Evolutionary conservation across 1,284 basidiomycete genomes (phyloP).

Genomic region (Apiotrichum gracile): DNA sequence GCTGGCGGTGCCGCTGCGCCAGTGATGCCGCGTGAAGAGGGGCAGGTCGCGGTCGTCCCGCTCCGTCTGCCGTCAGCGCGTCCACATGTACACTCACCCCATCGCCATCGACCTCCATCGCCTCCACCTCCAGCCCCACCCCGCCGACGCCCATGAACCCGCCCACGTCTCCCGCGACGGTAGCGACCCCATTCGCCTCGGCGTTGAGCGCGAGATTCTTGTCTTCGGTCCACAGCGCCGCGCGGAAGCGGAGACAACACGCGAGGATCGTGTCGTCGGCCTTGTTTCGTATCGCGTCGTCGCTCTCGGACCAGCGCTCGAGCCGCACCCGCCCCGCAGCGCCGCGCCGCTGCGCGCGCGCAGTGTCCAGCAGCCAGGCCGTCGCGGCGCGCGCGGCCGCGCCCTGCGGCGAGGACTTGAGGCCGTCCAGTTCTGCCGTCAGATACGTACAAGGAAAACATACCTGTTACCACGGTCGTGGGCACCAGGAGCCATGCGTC

Average conservation of each 20-base stretch:
- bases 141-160: neutral
- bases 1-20: neutral
- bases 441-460: neutral
- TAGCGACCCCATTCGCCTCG: constrained; percentile 3
- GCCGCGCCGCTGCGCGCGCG: neutral
- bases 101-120: neutral
- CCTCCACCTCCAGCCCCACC: neutral
- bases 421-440: constrained; percentile 13
- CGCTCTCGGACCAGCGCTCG: constrained; percentile 2
- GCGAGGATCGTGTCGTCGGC: constrained; percentile 11
- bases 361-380: neutral
- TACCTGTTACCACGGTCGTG: constrained; percentile 7
- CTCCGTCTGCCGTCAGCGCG: neutral
- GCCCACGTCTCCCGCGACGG: neutral
- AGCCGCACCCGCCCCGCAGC: neutral
- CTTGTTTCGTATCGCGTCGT: too few relatives aligned
- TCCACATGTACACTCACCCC: neutral
- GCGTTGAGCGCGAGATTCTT: constrained; percentile 1
- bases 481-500: constrained; percentile 4
- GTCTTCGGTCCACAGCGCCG: constrained; percentile 9
- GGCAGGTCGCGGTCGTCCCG: neutral
- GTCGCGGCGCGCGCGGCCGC: constrained; percentile 3
- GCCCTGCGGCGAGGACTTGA: neutral
- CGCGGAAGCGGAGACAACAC: constrained; percentile 10
- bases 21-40: neutral